Conservation (phyloP, 495 filamentous ascomycete genomes). For the Hypoxylon cercidicola region DNA sequence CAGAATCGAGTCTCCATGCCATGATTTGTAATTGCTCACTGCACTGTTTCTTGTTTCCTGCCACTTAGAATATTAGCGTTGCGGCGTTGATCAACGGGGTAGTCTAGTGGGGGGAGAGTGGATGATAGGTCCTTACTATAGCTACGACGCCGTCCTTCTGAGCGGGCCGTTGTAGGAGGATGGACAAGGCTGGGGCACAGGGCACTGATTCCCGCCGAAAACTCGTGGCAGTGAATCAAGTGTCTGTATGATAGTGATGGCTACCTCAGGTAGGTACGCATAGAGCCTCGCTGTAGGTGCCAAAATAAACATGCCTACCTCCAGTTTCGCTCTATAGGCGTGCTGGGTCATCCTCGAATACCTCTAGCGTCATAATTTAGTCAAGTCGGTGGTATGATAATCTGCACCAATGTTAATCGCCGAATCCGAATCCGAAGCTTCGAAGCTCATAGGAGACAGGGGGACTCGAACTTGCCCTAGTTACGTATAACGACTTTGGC, state of each 20-base stretch:
- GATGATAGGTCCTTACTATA: slow-evolving; percentile 18
- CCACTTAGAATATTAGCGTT: slow-evolving; percentile 22
- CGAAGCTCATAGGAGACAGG: slow-evolving; percentile 14
- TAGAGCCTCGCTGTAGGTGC: slow-evolving; percentile 11
- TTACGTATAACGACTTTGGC: not conserved
- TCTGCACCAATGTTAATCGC: slow-evolving; percentile 16
- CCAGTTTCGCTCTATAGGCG: not conserved
- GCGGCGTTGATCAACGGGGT: slow-evolving; percentile 20
- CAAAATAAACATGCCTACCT: slow-evolving; percentile 3
- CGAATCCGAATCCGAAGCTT: not conserved
- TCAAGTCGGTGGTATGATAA: slow-evolving; percentile 2
- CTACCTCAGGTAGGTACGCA: no score
- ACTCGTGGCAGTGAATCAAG: slow-evolving; percentile 16
- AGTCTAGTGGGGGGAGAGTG: slow-evolving; percentile 23
- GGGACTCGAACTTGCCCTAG: not conserved
- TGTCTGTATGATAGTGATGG: slow-evolving; percentile 4
- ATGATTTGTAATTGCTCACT: slow-evolving; percentile 9
- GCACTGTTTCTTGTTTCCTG: slow-evolving; percentile 18
- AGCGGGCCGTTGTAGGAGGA: slow-evolving; percentile 38
- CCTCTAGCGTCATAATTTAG: not conserved
- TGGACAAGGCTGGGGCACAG: slow-evolving; percentile 29
- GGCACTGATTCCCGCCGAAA: slow-evolving; percentile 11
- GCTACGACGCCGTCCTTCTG: slow-evolving; percentile 14
- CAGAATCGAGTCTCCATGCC: slow-evolving; percentile 14
- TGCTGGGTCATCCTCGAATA: not conserved